Evolutionary conservation across 345 rosid species (phyloP).

Genomic region (Arabidopsis arenosa): DNA sequence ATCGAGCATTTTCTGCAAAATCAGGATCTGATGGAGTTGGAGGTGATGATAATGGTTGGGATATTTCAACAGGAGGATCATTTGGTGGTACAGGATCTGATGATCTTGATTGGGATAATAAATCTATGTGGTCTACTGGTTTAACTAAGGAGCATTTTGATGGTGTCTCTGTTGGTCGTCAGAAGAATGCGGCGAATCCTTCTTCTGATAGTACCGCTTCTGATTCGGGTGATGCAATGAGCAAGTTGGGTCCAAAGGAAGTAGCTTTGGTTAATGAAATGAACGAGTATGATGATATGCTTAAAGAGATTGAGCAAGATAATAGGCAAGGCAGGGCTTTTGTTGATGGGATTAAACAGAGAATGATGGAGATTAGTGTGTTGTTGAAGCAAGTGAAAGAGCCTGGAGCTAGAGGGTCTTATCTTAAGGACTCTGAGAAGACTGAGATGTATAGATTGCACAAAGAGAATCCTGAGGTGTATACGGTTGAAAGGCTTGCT

Average conservation of each 20-base stretch:
- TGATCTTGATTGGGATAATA: conserved; percentile 71
- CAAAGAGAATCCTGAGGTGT: conserved; percentile 81
- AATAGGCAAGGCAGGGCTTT: conserved; percentile 54
- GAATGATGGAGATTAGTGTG: conserved; percentile 58
- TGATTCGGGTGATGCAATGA: conserved; percentile 42
- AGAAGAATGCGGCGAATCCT: conserved; percentile 35
- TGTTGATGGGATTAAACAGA: conserved; percentile 62
- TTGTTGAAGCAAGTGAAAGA: conserved; percentile 80
- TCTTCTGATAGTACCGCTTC: conserved; percentile 33
- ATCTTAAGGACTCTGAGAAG: conserved; percentile 90
- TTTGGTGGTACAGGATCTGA: conserved; percentile 48
- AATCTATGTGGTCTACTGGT: conserved; percentile 91
- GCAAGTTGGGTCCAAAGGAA: conserved; percentile 36
- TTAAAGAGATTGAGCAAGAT: conserved; percentile 56
- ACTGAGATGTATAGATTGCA: conserved; percentile 94
- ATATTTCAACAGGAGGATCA: conserved; percentile 48
- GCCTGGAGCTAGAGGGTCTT: conserved; percentile 92
- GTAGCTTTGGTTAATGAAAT: conserved; percentile 45
- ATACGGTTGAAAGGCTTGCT: conserved; percentile 81
- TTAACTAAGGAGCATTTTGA: conserved; percentile 91
- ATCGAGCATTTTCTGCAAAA: conserved; percentile 50
- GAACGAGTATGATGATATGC: conserved; percentile 58
- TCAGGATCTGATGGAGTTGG: conserved; percentile 49
- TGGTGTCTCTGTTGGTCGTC: conserved; percentile 60
- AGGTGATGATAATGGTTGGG: conserved; percentile 54